These are phyloP conservation scores for Tolypocladium nubicola DNA, from an alignment of 2,329 filamentous ascomycete genomes.

Conservation along the genomic window DNA sequence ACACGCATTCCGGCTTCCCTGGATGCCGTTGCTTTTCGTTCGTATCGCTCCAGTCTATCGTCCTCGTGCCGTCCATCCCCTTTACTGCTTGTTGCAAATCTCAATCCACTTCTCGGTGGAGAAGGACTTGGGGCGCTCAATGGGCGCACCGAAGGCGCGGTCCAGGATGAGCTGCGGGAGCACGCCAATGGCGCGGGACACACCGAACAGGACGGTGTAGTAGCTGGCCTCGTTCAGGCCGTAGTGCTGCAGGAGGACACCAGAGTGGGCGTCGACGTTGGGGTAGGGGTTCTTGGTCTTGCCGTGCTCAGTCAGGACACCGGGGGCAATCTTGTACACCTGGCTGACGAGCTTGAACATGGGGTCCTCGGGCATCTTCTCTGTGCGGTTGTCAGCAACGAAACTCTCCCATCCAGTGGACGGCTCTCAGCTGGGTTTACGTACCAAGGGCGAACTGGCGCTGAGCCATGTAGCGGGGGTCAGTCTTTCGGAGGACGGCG, in stretches of 20 bases:
- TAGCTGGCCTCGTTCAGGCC: constrained; percentile 97
- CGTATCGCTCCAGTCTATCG: neutral
- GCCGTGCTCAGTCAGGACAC: constrained; percentile 96
- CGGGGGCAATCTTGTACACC: constrained; percentile 99
- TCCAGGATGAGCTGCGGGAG: constrained; percentile 99
- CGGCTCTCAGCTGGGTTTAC: constrained; percentile 7
- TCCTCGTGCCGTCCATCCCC: neutral
- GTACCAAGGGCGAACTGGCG: constrained; percentile 77
- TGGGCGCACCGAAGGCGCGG: constrained; percentile 90
- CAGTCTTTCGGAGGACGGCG: constrained; percentile 98
- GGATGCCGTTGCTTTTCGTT: neutral
- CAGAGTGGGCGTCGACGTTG: constrained; percentile 97
- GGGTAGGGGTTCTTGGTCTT: constrained; percentile 99
- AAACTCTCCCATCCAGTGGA: neutral
- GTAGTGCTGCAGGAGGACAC: constrained; percentile 99
- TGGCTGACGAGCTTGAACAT: constrained; percentile 99
- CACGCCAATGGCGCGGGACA: constrained; percentile 94
- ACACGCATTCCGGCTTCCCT: neutral
- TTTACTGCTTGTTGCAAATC: constrained; percentile 82
- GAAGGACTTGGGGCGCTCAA: constrained; percentile 98
- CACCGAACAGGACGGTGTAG: constrained; percentile 99
- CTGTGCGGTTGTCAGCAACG: constrained; percentile 21
- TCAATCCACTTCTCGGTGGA: constrained; percentile 94
- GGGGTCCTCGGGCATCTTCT: constrained; percentile 90
- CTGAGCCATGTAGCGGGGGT: constrained; percentile 97